Evolutionary conservation across 805 yeast species (phyloP), one percentile per base, ranked within the genome.

Genomic region (Zygosaccharomyces bailii): DNA sequence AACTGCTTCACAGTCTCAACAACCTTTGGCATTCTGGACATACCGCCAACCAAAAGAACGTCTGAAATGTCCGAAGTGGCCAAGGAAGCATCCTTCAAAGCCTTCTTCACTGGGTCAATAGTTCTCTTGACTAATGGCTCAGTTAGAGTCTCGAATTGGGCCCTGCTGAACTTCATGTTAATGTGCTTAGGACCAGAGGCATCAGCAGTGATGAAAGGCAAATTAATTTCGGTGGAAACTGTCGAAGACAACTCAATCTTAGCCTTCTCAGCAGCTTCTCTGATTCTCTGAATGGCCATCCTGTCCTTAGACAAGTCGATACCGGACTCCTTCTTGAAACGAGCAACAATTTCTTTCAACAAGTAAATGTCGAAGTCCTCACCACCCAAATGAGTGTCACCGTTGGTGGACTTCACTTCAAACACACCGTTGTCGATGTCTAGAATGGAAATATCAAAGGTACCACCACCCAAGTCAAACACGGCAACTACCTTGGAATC

Each of bases 391-490:
- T 84, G 91, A 33, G 95, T 85, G 66, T 85, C 84, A 64, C 95
- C 97, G 73, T 90, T 90, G 66, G 97, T 89, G 52, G 96, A 87
- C 76, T 89, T 89, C 69, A 89, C 97, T 78, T 89, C 97, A 63
- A 89, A 89, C 56, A 89, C 97, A 78, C 97, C 97, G 67, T 89
- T 88, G 74, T 90, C 96, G 61, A 89, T 90, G 77, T 90, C 97
- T 66, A 89, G 79, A 68, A 89, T 86, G 60, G 97, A 89, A 72
- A 89, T 84, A 84, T 89, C 97, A 69, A 89, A 89, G 63, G 97
- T 89, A 82, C 97, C 97, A 71, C 97, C 97, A 82, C 97, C 97
- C 65, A 89, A 79, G 74, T 89, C 97, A 75, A 90, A 89, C 55
- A 89, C 97, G 51, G 97, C 97, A 60, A 89, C 95, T 51, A 85